Evolutionary conservation across 1,139 yeast genomes (phyloP).

Genomic region (Geotrichum armillariae): DNA sequence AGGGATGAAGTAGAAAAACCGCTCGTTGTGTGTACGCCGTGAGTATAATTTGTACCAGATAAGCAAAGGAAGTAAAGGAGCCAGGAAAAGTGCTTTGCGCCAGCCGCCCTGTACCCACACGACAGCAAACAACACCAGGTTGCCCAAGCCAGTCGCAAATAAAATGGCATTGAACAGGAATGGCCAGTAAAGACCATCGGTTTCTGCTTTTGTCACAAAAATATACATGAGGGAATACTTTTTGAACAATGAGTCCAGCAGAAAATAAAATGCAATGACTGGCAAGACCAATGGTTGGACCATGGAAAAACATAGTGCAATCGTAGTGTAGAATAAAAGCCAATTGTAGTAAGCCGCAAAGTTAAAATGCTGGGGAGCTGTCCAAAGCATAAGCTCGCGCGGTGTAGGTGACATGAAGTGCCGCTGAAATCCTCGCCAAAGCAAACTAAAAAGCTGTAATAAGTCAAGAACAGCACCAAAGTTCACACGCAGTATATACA

Average conservation of each 20-base stretch:
- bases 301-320: conserved; percentile 42
- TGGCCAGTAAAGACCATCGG: conserved; percentile 45
- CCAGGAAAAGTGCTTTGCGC: conserved; percentile 37
- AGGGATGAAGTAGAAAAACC: conserved; percentile 36
- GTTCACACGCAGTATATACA: conserved; percentile 42
- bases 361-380: conserved; percentile 41
- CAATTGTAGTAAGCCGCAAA: conserved; percentile 41
- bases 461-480: conserved; percentile 39
- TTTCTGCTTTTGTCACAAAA: conserved; percentile 42
- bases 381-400: conserved; percentile 38
- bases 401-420: conserved; percentile 41
- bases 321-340: conserved; percentile 42
- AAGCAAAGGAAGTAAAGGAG: conserved; percentile 37
- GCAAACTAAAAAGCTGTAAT: conserved; percentile 37
- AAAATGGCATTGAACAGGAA: conserved; percentile 38
- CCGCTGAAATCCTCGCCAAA: conserved; percentile 34
- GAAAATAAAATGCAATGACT: conserved; percentile 37
- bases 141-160: conserved; percentile 41
- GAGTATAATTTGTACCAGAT: conserved; percentile 36
- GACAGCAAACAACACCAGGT: conserved; percentile 39
- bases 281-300: conserved; percentile 44
- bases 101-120: conserved; percentile 44
- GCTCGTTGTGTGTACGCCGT: conserved; percentile 25
- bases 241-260: conserved; percentile 38
- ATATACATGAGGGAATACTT: conserved; percentile 42